These are phyloP conservation scores for Magnolia sinica DNA, from an alignment of 164 flowering plant genomes.

Conservation along the genomic window DNA sequence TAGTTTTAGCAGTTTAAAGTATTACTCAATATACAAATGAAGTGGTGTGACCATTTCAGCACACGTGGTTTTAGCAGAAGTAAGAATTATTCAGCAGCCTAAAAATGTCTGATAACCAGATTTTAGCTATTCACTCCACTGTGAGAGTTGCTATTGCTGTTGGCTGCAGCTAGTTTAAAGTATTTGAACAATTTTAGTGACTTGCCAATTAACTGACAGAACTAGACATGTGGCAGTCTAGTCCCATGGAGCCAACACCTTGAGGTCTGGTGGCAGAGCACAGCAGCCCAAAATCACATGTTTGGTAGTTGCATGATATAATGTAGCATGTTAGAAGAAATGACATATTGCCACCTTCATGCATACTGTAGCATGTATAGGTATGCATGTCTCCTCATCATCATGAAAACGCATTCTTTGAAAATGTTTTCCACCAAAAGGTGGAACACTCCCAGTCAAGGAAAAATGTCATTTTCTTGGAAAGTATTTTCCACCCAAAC, in stretches of 20 bases:
- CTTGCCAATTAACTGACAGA: background rate
- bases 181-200: background rate
- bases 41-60: no score
- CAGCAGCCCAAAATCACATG: background rate
- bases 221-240: background rate
- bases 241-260: background rate
- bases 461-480: no score
- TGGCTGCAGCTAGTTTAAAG: background rate
- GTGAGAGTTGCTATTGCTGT: no score
- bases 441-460: no score
- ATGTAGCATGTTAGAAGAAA: background rate
- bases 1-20: constrained; percentile 1
- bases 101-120: background rate
- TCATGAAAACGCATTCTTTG: no score
- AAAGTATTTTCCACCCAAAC: no score
- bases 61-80: no score
- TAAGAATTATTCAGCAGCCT: background rate
- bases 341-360: no score
- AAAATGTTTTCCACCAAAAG: no score
- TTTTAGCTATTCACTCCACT: background rate
- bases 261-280: background rate
- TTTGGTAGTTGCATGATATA: background rate
- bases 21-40: background rate
- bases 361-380: no score
- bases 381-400: no score